Conservation (phyloP, 2,329 filamentous ascomycete species). For the Cucurbitaria berberidis region DNA sequence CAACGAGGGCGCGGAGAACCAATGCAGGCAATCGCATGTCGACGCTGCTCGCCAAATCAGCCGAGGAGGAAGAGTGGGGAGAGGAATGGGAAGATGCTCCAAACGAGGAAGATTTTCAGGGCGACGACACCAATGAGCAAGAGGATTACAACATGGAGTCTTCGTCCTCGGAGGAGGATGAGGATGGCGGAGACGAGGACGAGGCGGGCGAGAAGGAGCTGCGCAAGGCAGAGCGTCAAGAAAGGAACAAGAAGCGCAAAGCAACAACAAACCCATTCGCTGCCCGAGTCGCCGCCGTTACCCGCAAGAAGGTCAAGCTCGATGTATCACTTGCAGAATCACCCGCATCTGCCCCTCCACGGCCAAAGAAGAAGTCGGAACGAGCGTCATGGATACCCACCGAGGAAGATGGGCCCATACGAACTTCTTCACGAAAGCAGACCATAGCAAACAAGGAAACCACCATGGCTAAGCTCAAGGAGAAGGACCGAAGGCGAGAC, state of each 20-base stretch:
- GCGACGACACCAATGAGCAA: conserved; percentile 62
- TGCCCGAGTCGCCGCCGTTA: conserved; percentile 45
- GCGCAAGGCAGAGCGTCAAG: conserved; percentile 75
- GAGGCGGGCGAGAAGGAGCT: conserved; percentile 87
- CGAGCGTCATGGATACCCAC: conserved; percentile 73
- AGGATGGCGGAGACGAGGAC: conserved; percentile 71
- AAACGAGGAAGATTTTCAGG: conserved; percentile 59
- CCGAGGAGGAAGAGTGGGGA: conserved; percentile 49
- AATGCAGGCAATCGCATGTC: conserved; percentile 52
- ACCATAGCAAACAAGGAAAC: conserved; percentile 66
- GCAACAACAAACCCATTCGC: conserved; percentile 60
- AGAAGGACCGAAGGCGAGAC: conserved; percentile 72
- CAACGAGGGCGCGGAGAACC: conserved; percentile 44
- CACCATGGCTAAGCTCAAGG: conserved; percentile 72
- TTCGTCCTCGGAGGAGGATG: conserved; percentile 77
- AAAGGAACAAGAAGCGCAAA: conserved; percentile 74
- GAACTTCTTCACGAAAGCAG: conserved; percentile 67
- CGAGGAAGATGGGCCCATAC: conserved; percentile 64
- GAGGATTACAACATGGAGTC: conserved; percentile 81
- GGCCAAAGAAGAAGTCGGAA: conserved; percentile 72
- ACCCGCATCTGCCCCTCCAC: conserved; percentile 54
- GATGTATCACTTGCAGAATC: conserved; percentile 50
- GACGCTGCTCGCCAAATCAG: conserved; percentile 44
- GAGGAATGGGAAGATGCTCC: conserved; percentile 71
- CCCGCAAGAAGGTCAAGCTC: conserved; percentile 49